phyloP scores from a whole-genome alignment of 129 eudicot genomes.

The Lactuca sativa region DNA sequence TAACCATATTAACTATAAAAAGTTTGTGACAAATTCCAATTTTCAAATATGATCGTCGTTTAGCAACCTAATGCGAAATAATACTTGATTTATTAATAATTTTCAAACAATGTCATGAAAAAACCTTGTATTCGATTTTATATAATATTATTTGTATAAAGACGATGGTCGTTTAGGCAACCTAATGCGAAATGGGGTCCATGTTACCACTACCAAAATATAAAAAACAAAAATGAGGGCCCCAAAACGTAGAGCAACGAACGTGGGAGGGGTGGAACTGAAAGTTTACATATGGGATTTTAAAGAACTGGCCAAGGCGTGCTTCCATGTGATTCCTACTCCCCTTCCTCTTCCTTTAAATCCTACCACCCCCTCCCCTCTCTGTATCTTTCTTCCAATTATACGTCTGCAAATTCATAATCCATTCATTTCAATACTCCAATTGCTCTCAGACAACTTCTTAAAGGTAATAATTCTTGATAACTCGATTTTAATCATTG shows the following conservation, averaged over 20 bases:
- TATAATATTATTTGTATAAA: neutral
- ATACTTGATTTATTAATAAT: neutral
- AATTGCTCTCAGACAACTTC: neutral
- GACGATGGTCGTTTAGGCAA: conserved; percentile 26
- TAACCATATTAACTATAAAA: too few species aligned
- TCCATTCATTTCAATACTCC: conserved; percentile 18
- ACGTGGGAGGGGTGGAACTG: conserved; percentile 19
- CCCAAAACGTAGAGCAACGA: conserved; percentile 24
- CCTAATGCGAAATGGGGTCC: conserved; percentile 35
- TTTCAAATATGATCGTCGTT: too few species aligned
- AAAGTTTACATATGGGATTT: conserved; percentile 19
- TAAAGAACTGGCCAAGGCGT: conserved; percentile 43
- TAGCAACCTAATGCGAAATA: too few species aligned
- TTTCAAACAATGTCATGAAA: neutral
- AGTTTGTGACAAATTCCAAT: too few species aligned
- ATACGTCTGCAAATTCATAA: conserved; percentile 24
- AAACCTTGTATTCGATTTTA: neutral
- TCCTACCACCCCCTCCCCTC: conserved; percentile 36
- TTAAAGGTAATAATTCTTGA: neutral
- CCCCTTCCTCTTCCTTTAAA: conserved; percentile 38
- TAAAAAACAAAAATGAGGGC: conserved; percentile 32
- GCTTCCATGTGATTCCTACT: conserved; percentile 48
- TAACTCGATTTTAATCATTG: neutral
- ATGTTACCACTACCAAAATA: conserved; percentile 31
- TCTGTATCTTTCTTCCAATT: conserved; percentile 28